phyloP scores from a whole-genome alignment of 2,329 filamentous ascomycete species.

The Apiospora saccharicola region DNA sequence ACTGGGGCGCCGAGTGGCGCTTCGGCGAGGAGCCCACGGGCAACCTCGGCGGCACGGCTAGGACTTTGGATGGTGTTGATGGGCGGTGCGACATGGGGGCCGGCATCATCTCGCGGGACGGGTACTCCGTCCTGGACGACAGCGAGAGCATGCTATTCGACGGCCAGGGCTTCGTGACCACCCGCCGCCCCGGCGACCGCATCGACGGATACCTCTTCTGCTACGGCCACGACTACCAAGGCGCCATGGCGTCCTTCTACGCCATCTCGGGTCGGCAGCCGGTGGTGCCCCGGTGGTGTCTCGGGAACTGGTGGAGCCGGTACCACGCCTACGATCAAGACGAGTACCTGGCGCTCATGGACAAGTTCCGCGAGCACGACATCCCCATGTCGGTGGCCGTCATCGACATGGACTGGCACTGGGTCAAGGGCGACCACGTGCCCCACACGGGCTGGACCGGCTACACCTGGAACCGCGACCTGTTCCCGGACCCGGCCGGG shows the following conservation, averaged over 20 bases:
- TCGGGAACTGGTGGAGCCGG: conserved; percentile 72
- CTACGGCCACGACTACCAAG: conserved; percentile 64
- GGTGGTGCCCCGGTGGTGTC: conserved; percentile 60
- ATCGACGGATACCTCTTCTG: conserved; percentile 67
- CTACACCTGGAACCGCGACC: conserved; percentile 66
- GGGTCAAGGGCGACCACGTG: conserved; percentile 55
- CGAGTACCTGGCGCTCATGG: conserved; percentile 65
- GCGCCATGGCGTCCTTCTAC: conserved; percentile 62
- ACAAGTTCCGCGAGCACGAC: conserved; percentile 56
- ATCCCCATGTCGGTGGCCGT: conserved; percentile 67
- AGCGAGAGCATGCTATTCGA: conserved; percentile 64
- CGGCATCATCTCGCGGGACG: conserved; percentile 58
- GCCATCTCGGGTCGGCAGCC: conserved; percentile 64
- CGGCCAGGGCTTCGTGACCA: conserved; percentile 58
- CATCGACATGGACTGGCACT: conserved; percentile 73
- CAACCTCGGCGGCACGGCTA: conserved; percentile 54
- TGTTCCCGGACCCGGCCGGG: conserved; percentile 62
- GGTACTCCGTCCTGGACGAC: conserved; percentile 62
- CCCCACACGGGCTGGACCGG: conserved; percentile 62
- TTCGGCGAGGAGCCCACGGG: conserved; percentile 47
- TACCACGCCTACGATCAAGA: conserved; percentile 65
- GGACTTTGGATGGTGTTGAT: conserved; percentile 62
- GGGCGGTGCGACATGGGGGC: conserved; percentile 57
- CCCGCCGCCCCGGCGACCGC: conserved; percentile 53
- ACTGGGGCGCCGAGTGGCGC: conserved; percentile 55